A percentile compares a stretch with the other conserved stretches of the same genome.
phyloP scores from a whole-genome alignment of 148 eudicot species.

The Cornus kousa region DNA sequence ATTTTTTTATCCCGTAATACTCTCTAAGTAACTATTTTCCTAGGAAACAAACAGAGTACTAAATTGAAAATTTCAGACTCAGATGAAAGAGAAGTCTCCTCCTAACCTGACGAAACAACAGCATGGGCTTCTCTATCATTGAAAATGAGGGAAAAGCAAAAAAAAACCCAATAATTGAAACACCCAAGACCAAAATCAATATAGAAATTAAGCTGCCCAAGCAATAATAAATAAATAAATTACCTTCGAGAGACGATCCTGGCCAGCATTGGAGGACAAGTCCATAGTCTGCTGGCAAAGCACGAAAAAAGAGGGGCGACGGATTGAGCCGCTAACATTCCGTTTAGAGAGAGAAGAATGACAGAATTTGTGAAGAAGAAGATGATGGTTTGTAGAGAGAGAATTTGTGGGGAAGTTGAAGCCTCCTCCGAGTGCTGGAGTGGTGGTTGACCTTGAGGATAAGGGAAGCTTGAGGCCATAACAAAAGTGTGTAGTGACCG shows the following conservation, averaged over 20 bases:
- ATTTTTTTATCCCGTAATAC: too few relatives aligned
- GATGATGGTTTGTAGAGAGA: neutral
- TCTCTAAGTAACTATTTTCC: too few relatives aligned
- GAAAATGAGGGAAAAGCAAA: neutral
- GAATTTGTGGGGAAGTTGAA: slow-evolving; percentile 7
- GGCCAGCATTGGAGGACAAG: slow-evolving; percentile 41
- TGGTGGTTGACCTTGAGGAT: slow-evolving; percentile 10
- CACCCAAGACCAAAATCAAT: neutral
- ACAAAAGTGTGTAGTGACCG: slow-evolving; percentile 1
- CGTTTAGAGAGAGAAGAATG: neutral
- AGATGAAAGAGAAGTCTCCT: too few relatives aligned
- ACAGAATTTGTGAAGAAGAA: neutral
- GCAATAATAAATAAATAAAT: neutral
- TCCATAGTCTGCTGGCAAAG: slow-evolving; percentile 41
- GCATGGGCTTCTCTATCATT: too few relatives aligned
- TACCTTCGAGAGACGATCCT: slow-evolving; percentile 73
- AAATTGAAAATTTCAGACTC: too few relatives aligned
- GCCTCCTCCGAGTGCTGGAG: slow-evolving; percentile 3
- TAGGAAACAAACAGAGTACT: too few relatives aligned
- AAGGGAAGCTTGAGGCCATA: slow-evolving; percentile 15
- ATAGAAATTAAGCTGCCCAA: neutral
- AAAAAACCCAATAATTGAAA: neutral
- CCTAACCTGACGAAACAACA: too few relatives aligned
- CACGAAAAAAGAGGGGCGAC: slow-evolving; percentile 22
- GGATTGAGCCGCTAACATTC: neutral